Evolutionary conservation across 805 yeast species (phyloP).

Genomic region (Wickerhamiella brachini): DNA sequence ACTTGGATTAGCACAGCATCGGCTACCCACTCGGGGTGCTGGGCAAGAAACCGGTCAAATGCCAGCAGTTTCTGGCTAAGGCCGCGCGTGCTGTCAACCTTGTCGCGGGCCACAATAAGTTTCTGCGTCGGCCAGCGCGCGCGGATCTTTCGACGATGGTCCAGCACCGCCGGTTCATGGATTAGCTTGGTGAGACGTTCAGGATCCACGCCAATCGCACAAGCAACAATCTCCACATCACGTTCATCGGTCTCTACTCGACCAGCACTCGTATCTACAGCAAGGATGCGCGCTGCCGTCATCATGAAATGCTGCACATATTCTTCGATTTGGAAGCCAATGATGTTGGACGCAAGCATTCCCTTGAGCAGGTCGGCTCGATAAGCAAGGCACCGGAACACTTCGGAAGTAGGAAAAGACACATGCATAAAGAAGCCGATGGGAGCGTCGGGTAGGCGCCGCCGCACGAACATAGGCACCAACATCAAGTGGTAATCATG

Average conservation of each 20-base stretch:
- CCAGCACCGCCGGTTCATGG: conserved; percentile 34
- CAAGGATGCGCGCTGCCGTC: conserved; percentile 68
- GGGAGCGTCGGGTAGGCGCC: conserved; percentile 61
- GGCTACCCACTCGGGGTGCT: conserved; percentile 57
- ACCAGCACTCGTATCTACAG: conserved; percentile 75
- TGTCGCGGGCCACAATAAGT: conserved; percentile 77
- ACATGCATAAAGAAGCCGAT: conserved; percentile 89
- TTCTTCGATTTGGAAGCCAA: conserved; percentile 85
- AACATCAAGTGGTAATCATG: conserved; percentile 87
- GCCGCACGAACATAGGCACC: conserved; percentile 73
- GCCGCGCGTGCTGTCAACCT: conserved; percentile 77
- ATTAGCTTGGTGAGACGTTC: conserved; percentile 34
- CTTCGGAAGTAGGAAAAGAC: conserved; percentile 91
- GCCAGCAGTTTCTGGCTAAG: conserved; percentile 77
- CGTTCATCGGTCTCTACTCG: conserved; percentile 56
- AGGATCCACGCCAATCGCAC: conserved; percentile 31
- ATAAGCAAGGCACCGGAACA: conserved; percentile 85
- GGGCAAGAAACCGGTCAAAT: conserved; percentile 60
- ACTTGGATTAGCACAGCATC: conserved; percentile 71
- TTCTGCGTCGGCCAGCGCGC: conserved; percentile 63
- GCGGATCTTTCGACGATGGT: conserved; percentile 41
- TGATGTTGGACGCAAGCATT: conserved; percentile 73
- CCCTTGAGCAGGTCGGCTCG: conserved; percentile 66
- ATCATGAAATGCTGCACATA: conserved; percentile 89
- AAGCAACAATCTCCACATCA: conserved; percentile 24